Evolutionary conservation across 1,284 basidiomycete species (phyloP), one percentile per base, ranked within the genome.

Genomic region (Tranzscheliella williamsii): DNA sequence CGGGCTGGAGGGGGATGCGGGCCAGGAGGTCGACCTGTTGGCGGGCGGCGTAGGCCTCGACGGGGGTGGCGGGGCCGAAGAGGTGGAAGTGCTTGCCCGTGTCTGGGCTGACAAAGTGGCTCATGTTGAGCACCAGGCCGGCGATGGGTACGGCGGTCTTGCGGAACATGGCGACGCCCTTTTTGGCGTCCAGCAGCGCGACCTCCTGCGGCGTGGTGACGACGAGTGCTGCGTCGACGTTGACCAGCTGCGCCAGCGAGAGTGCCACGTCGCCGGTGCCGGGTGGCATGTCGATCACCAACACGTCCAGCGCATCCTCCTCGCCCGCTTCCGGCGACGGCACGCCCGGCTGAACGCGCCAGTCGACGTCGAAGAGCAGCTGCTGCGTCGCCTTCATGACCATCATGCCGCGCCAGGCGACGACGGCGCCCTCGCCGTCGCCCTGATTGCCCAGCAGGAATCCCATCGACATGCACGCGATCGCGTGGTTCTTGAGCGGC

Each of bases 301-400:
- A 82, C 1, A 91, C 82, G 73, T 98, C 94, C 22, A 97, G 55
- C 16, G 45, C 44, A 2, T 49, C 38, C 24, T 35, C 38, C 31
- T 42, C 21, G 11, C 50, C 33, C 11, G 38, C 33, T 7, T 36
- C 29, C 12, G 46, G 20, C n/a, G 40, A 21, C 3, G 43, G 18
- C 24, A 60, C 42, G 15, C 27, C 40, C 2, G 60, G 56, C 12
- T 60, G 39, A 4, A 52, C 49, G 5, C 79, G 57, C 94, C 95
- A 98, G 76, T 97, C 94, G 2, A 97, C 91, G 67, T 97, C 92
- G 73, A 98, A 97, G 0, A 97, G 83, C 0, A 98, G 82, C 76
- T 98, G 91, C 78, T 97, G 94, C 0, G 94, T 91, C 20, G 94
- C 93, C 76, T 98, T 98, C 81, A 95, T 93, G 2, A 98, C 95